These are phyloP conservation scores for Solanum bulbocastanum DNA, from an alignment of 257 asterid genomes.

Conservation along the genomic window DNA sequence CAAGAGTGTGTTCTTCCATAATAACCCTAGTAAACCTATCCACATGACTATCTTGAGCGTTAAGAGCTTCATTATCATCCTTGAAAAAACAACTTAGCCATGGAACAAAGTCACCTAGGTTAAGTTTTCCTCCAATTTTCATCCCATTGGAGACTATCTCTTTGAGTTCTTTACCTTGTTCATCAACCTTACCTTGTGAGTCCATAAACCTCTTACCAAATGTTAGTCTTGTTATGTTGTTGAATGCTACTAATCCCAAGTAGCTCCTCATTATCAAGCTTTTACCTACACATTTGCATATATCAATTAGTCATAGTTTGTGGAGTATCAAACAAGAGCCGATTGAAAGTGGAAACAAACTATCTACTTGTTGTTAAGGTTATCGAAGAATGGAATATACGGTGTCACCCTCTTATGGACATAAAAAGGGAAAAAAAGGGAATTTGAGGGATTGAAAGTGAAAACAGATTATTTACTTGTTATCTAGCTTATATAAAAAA, in stretches of 20 bases:
- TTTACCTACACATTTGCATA: neutral
- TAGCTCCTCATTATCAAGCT: neutral
- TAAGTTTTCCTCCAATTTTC: slow-evolving; percentile 6
- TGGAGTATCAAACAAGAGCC: neutral
- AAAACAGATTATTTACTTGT: neutral
- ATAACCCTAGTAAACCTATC: slow-evolving; percentile 9
- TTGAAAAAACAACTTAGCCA: slow-evolving; percentile 9
- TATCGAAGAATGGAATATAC: neutral
- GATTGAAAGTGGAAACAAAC: neutral
- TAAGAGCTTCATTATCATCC: slow-evolving; percentile 1
- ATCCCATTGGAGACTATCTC: slow-evolving; percentile 5
- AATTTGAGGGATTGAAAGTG: neutral
- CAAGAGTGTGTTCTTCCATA: slow-evolving; percentile 9
- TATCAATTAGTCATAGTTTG: neutral
- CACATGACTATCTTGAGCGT: neutral
- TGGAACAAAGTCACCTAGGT: slow-evolving; percentile 2
- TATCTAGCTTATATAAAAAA: neutral
- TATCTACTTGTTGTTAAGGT: neutral
- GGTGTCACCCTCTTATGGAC: neutral
- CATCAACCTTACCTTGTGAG: neutral
- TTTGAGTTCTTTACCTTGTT: slow-evolving; percentile 6
- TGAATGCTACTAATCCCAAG: slow-evolving; percentile 9
- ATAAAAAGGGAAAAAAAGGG: neutral
- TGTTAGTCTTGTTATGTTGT: slow-evolving; percentile 12
- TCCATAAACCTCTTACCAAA: neutral